Percentiles rank a stretch among this genome's conserved stretches.
These are phyloP conservation scores for Musa acuminata DNA, from an alignment of 176 grass and related monocot genomes.

Conservation along the genomic window DNA sequence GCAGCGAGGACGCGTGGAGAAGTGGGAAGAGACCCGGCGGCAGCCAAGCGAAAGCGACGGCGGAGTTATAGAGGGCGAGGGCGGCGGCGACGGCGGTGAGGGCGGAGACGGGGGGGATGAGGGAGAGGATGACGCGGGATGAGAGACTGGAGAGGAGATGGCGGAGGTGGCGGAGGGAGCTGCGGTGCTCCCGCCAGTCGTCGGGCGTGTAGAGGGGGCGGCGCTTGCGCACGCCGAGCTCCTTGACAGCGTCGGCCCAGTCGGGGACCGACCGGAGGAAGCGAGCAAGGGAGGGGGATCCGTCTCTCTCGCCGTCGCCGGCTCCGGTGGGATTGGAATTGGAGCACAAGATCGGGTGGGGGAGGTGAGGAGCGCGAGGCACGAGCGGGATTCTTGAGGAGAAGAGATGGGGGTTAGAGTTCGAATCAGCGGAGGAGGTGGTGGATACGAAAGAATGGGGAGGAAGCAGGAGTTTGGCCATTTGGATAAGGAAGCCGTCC, in stretches of 20 bases:
- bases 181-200: conserved; percentile 70
- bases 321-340: neutral
- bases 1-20: conserved; percentile 53
- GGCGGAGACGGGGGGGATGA: conserved; percentile 62
- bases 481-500: neutral
- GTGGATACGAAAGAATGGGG: conserved; percentile 1
- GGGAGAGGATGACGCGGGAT: conserved; percentile 85
- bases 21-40: conserved; percentile 38
- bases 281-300: neutral
- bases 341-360: conserved; percentile 1
- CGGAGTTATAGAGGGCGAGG: conserved; percentile 69
- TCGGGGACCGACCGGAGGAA: conserved; percentile 30
- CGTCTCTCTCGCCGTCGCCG: neutral
- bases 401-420: neutral
- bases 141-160: conserved; percentile 66
- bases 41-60: conserved; percentile 28
- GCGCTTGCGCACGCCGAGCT: conserved; percentile 49
- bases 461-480: neutral
- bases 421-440: neutral
- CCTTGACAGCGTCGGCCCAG: conserved; percentile 65
- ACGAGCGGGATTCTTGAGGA: neutral
- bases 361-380: neutral
- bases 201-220: conserved; percentile 56
- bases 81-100: conserved; percentile 69
- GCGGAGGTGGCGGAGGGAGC: conserved; percentile 71